These are phyloP conservation scores for Ceratorhiza oryzae-sativae DNA, from an alignment of 1,284 basidiomycete species.

Conservation along the genomic window DNA sequence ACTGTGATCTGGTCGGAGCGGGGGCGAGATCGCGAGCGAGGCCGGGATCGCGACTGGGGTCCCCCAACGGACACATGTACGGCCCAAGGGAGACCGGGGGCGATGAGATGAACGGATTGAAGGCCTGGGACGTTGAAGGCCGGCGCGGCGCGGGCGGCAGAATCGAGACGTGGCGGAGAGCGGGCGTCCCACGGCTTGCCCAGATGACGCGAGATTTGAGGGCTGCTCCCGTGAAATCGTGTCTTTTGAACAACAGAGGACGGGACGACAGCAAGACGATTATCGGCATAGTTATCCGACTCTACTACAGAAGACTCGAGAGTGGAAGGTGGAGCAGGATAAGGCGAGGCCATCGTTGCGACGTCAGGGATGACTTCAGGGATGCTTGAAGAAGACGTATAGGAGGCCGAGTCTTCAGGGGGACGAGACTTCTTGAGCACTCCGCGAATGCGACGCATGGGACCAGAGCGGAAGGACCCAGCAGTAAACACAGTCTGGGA, in stretches of 20 bases:
- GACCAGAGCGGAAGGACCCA: background rate
- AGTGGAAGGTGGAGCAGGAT: background rate
- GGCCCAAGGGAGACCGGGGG: slow-evolving; percentile 23
- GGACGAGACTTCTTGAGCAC: slow-evolving; percentile 20
- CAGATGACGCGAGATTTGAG: slow-evolving; percentile 10
- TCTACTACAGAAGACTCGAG: background rate
- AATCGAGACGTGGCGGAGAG: slow-evolving; percentile 15
- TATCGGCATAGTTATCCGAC: background rate
- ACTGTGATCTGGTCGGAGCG: slow-evolving; percentile 21
- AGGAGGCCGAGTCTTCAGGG: background rate
- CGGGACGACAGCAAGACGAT: background rate
- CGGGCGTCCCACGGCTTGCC: slow-evolving; percentile 20
- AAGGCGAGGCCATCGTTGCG: background rate
- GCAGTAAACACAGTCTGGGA: background rate
- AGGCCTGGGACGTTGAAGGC: background rate
- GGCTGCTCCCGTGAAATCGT: background rate
- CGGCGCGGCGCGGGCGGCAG: background rate
- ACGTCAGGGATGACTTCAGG: background rate
- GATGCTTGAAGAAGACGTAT: slow-evolving; percentile 12
- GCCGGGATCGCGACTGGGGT: background rate
- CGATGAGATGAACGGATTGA: slow-evolving; percentile 16
- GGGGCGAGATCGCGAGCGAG: slow-evolving; percentile 1
- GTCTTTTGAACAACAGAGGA: slow-evolving; percentile 13
- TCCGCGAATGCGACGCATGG: slow-evolving; percentile 11
- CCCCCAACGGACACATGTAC: slow-evolving; percentile 12